These are phyloP conservation scores for Boechera retrofracta DNA, from an alignment of 345 rosid genomes.

Conservation along the genomic window DNA sequence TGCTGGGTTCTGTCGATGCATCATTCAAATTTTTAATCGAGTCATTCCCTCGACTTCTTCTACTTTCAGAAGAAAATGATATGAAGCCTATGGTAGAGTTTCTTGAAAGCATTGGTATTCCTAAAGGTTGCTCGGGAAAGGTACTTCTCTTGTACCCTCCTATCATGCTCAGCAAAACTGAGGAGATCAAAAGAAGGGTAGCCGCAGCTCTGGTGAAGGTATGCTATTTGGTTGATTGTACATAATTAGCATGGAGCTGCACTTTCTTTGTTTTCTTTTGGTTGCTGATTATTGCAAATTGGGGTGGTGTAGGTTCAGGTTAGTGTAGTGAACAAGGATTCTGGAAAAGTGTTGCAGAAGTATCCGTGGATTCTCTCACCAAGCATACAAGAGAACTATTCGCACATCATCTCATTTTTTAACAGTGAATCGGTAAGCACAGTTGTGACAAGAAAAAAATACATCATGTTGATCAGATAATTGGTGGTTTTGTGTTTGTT, in stretches of 20 bases:
- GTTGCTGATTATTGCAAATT: constrained; percentile 36
- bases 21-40: constrained; percentile 68
- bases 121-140: constrained; percentile 47
- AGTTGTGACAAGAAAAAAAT: not conserved
- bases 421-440: constrained; percentile 68
- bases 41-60: constrained; percentile 84
- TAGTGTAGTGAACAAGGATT: constrained; percentile 50
- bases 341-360: constrained; percentile 68
- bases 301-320: constrained; percentile 49
- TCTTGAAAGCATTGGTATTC: constrained; percentile 63
- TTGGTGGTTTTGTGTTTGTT: not conserved
- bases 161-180: constrained; percentile 49
- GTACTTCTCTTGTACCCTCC: constrained; percentile 80
- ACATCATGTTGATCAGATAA: not conserved
- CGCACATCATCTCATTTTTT: constrained; percentile 54
- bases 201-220: constrained; percentile 63
- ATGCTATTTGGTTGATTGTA: constrained; percentile 25
- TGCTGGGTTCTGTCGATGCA: constrained; percentile 62
- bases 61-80: constrained; percentile 64
- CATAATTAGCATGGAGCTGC: constrained; percentile 6
- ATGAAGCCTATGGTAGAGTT: constrained; percentile 61
- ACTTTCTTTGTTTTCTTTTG: constrained; percentile 16
- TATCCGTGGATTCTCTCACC: constrained; percentile 88
- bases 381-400: constrained; percentile 65
- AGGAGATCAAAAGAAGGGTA: constrained; percentile 53